Conservation (phyloP, 345 rosid species). For the Stellera chamaejasme region DNA sequence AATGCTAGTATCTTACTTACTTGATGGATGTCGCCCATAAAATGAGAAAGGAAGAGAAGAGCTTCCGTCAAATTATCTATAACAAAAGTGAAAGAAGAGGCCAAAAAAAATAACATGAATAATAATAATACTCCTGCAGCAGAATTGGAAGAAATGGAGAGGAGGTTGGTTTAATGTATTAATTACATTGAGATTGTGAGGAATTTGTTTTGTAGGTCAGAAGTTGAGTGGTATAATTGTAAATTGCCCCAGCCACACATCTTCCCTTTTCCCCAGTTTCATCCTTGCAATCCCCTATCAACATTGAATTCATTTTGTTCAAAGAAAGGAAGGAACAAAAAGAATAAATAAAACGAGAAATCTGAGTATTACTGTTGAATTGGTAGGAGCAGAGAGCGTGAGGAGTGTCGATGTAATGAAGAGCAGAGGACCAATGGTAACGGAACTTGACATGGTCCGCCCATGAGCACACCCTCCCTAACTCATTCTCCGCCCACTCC, state of each 20-base stretch:
- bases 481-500: conserved; percentile 40
- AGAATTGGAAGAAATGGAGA: background rate
- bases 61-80: conserved; percentile 88
- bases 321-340: no score
- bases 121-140: background rate
- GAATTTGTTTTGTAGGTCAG: conserved; percentile 39
- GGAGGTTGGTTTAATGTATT: background rate
- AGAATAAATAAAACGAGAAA: background rate
- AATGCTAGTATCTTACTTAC: conserved; percentile 17
- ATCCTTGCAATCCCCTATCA: conserved; percentile 83
- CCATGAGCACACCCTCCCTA: conserved; percentile 66
- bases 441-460: conserved; percentile 61
- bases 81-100: background rate
- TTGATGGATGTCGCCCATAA: conserved; percentile 92
- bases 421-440: conserved; percentile 66
- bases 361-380: conserved; percentile 35
- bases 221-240: conserved; percentile 90
- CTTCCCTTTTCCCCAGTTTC: conserved; percentile 47
- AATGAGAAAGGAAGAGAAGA: conserved; percentile 82
- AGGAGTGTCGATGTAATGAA: conserved; percentile 71
- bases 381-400: conserved; percentile 47
- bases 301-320: no score
- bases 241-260: conserved; percentile 87
- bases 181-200: conserved; percentile 40
- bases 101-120: background rate